phyloP scores from a whole-genome alignment of 78 protist genomes.

The Emiliania huxleyi region DNA sequence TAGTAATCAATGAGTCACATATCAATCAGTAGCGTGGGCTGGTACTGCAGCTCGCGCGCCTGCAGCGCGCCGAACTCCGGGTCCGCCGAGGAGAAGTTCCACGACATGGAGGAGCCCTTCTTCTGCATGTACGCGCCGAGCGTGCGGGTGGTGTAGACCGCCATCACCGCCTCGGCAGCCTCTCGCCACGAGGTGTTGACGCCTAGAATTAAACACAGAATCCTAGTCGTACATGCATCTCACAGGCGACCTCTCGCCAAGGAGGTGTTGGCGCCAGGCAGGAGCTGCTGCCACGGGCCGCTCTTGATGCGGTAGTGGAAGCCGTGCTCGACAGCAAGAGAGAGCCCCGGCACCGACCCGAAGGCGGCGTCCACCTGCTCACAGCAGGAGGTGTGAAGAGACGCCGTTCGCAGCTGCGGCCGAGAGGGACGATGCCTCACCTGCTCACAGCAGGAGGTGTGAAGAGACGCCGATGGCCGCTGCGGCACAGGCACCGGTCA shows the following conservation, averaged over 20 bases:
- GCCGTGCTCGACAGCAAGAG: slow-evolving; percentile 14
- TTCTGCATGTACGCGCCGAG: slow-evolving; percentile 66
- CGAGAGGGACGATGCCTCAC: too few species aligned
- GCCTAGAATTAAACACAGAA: too few species aligned
- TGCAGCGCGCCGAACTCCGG: slow-evolving; percentile 67
- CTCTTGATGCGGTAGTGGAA: background rate
- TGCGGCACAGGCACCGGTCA: too few species aligned
- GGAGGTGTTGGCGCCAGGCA: background rate
- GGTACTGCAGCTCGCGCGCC: background rate
- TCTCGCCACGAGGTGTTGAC: background rate
- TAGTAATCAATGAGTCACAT: too few species aligned
- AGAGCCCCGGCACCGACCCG: background rate
- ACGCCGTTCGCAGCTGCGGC: too few species aligned
- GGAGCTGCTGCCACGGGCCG: background rate
- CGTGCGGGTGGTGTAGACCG: slow-evolving; percentile 54
- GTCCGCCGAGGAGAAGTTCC: slow-evolving; percentile 75
- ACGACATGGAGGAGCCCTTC: slow-evolving; percentile 61
- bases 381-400: too few species aligned
- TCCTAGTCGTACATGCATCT: too few species aligned
- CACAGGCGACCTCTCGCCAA: background rate
- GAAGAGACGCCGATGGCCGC: too few species aligned
- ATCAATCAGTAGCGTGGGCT: background rate
- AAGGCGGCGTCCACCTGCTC: too few species aligned
- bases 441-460: too few species aligned
- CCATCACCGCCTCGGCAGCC: background rate